A percentile compares a stretch with the other conserved stretches of the same genome.
Evolutionary conservation across 208 protist genomes (phyloP).

Genomic region (Leishmania tarentolae): DNA sequence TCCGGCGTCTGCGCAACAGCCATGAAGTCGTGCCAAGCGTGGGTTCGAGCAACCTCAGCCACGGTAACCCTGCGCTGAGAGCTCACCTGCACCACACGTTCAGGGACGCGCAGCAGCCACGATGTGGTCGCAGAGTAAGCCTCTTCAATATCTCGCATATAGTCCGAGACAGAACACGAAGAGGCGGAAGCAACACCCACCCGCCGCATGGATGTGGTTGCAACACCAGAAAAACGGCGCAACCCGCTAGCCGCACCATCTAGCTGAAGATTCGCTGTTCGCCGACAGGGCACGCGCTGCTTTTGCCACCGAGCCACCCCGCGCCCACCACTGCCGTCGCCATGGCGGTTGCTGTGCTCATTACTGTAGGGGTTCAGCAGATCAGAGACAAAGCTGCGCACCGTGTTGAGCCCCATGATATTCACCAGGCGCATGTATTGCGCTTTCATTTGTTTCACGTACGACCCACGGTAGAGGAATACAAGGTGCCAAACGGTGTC

Average conservation of each 20-base stretch:
- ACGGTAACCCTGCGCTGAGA: constrained; percentile 19
- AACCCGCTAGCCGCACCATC: not conserved
- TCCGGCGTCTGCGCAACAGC: constrained; percentile 22
- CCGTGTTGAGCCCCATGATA: constrained; percentile 64
- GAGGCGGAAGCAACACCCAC: not conserved
- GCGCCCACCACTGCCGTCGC: not conserved
- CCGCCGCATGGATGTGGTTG: not conserved
- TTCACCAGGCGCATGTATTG: constrained; percentile 81
- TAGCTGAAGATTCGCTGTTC: constrained; percentile 4
- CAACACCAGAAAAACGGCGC: not conserved
- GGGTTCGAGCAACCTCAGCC: constrained; percentile 24
- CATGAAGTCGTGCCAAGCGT: constrained; percentile 17
- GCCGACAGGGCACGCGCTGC: constrained; percentile 40
- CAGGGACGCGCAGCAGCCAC: constrained; percentile 17
- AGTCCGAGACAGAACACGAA: not conserved
- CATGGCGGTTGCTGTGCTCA: not conserved
- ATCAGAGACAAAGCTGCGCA: constrained; percentile 79
- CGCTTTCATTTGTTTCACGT: constrained; percentile 51
- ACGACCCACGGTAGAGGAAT: constrained; percentile 64
- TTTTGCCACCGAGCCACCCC: constrained; percentile 36
- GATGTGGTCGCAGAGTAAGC: not conserved
- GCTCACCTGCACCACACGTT: constrained; percentile 3
- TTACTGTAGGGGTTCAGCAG: constrained; percentile 46
- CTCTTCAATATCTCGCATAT: constrained; percentile 3
- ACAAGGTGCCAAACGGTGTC: constrained; percentile 75